phyloP scores from a whole-genome alignment of 1,284 basidiomycete genomes.

The Melanopsichium pennsylvanicum region DNA sequence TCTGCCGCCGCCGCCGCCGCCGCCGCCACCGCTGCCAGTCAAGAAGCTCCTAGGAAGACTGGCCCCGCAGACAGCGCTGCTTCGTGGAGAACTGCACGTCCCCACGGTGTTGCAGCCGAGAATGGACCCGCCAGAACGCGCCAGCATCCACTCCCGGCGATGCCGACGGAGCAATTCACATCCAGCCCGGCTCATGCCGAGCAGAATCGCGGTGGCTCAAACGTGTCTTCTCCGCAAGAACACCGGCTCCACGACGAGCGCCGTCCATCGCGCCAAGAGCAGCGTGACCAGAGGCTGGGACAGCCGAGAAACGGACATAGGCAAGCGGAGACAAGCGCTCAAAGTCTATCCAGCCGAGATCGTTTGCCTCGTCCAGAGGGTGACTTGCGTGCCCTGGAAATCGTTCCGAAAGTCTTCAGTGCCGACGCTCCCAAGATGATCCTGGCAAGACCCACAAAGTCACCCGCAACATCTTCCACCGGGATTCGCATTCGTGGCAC shows the following conservation, averaged over 20 bases:
- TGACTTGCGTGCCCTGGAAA: not conserved
- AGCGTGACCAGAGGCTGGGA: constrained; percentile 7
- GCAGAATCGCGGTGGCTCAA: constrained; percentile 5
- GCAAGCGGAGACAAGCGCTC: constrained; percentile 1
- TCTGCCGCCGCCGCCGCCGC: constrained; percentile 4
- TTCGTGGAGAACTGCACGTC: constrained; percentile 34
- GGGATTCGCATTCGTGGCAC: constrained; percentile 1
- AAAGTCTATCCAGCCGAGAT: not conserved
- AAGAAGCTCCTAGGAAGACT: constrained; percentile 11
- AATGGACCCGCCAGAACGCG: not conserved
- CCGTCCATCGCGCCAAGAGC: constrained; percentile 3
- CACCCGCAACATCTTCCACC: constrained; percentile 2
- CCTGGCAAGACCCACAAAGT: constrained; percentile 17
- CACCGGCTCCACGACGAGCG: constrained; percentile 6
- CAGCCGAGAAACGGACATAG: constrained; percentile 4
- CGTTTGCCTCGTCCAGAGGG: not conserved
- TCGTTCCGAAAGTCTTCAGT: not conserved
- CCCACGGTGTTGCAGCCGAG: not conserved
- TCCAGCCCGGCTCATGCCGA: not conserved
- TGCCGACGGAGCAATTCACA: not conserved
- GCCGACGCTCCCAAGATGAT: constrained; percentile 24
- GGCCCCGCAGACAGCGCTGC: constrained; percentile 38
- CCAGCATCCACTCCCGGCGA: constrained; percentile 6
- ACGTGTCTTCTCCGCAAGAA: constrained; percentile 7
- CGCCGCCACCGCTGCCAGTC: not conserved